These are phyloP conservation scores for Metschnikowia dekortorum DNA, from an alignment of 805 yeast genomes.

Conservation along the genomic window DNA sequence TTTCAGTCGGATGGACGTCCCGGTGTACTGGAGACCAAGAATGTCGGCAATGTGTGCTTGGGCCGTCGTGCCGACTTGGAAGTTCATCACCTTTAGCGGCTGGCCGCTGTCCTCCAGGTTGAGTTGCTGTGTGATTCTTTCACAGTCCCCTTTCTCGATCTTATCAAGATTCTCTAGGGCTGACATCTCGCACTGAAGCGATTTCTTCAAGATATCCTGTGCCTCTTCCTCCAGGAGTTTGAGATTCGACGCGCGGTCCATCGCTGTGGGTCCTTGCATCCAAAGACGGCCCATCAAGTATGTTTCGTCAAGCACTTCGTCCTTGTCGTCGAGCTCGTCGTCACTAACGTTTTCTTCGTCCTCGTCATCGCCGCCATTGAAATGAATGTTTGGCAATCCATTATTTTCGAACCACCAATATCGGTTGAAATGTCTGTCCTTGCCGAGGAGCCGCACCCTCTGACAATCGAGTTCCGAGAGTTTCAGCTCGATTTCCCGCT, in stretches of 20 bases:
- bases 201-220: conserved; percentile 10
- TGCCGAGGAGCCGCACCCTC: conserved; percentile 70
- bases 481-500: conserved; percentile 53
- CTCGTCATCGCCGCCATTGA: conserved; percentile 28
- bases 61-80: conserved; percentile 8
- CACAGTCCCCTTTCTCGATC: conserved; percentile 17
- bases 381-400: conserved; percentile 61
- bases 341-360: conserved; percentile 35
- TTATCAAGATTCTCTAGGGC: conserved; percentile 6
- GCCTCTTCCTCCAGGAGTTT: conserved; percentile 11
- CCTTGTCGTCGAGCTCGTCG: conserved; percentile 39
- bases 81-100: conserved; percentile 21
- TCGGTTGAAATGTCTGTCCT: conserved; percentile 77
- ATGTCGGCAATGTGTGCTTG: conserved; percentile 1
- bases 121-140: conserved; percentile 1
- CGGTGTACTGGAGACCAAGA: conserved; percentile 6
- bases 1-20: conserved; percentile 14
- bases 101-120: conserved; percentile 9
- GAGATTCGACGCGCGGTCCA: conserved; percentile 34
- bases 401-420: conserved; percentile 95
- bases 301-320: conserved; percentile 46
- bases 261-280: conserved; percentile 81
- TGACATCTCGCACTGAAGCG: neutral
- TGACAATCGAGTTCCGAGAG: conserved; percentile 72
- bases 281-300: conserved; percentile 81